Base-by-base conservation (phyloP, 306 rosid genomes). In the Benincasa hispida region DNA sequence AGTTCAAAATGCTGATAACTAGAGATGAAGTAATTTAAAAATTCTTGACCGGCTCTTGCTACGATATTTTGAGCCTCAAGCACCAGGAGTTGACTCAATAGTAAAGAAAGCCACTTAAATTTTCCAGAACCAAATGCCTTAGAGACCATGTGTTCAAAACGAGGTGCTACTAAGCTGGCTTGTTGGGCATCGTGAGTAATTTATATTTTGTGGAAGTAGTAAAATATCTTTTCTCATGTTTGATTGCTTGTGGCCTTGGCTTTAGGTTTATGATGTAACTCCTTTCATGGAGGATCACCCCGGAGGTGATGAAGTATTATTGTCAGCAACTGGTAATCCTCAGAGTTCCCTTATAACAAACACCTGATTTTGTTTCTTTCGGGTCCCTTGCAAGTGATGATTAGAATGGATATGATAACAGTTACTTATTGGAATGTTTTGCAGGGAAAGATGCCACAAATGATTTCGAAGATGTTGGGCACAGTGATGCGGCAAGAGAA, bases 241-340 rank as follows among this genome's bases (percentile, higher is more conserved):
- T 41, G 74, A 51, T 50, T 13, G 41, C 2, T 34, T n/a, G 17
- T 72, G 25, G 5, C 10, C 18, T 55, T 75, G 35, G 7, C 35
- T 66, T 74, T 58, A 94, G 98, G 98, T 94, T 74, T 94, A 90
- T 76, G 95, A 94, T 86, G 89, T 92, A 55, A 86, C 95, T 65
- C 81, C 96, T 47, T 94, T 94, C 81, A 94, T 94, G 97, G 98
- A 94, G 1, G 98, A 94, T 73, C 98, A 94, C 81, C 98, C 98
- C 0, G 98, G 98, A 84, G 98, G 98, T 17, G 95, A 88, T 63
- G 98, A 94, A 85, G 98, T 94, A 80, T 77, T 94, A 72, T 81
- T 94, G 47, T 73, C 97, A 11, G 89, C 95, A 30, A 94, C 97
- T 50, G 98, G 97, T 94, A 84, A 81, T 79, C 68, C 58, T 69